These are phyloP conservation scores for Trametes sanguinea DNA, from an alignment of 768 basidiomycete species.

Conservation along the genomic window DNA sequence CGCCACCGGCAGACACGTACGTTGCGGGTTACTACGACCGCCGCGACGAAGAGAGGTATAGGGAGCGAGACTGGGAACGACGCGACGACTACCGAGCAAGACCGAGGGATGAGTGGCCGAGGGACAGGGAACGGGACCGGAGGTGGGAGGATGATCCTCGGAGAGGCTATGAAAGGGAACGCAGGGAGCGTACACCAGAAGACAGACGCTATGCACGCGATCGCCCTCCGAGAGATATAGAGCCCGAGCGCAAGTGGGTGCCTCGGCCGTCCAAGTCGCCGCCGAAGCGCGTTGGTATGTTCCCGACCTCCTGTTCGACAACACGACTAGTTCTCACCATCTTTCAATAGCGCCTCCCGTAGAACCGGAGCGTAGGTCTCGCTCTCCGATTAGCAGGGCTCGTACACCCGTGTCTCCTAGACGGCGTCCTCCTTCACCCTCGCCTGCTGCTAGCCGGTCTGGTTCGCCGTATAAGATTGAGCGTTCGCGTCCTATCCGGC, in stretches of 20 bases:
- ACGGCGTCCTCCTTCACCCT: conserved; percentile 12
- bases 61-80: conserved; percentile 26
- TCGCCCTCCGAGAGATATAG: conserved; percentile 5
- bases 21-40: conserved; percentile 24
- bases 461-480: conserved; percentile 17
- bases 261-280: conserved; percentile 28
- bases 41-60: conserved; percentile 26
- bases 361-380: conserved; percentile 3
- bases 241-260: conserved; percentile 25
- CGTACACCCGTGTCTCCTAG: conserved; percentile 18
- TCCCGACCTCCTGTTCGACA: not conserved
- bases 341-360: conserved; percentile 9
- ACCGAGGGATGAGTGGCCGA: conserved; percentile 12
- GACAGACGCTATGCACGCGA: conserved; percentile 21
- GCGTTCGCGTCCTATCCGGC: conserved; percentile 16
- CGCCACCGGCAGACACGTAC: conserved; percentile 19
- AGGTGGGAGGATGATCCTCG: conserved; percentile 13
- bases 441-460: conserved; percentile 12
- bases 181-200: conserved; percentile 6
- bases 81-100: conserved; percentile 20
- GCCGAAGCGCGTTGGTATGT: conserved; percentile 28
- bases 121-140: conserved; percentile 13
- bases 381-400: conserved; percentile 11
- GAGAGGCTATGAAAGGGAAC: not conserved
- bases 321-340: not conserved